Conservation (phyloP, 2,329 filamentous ascomycete species). For the Microdochium nivale region DNA sequence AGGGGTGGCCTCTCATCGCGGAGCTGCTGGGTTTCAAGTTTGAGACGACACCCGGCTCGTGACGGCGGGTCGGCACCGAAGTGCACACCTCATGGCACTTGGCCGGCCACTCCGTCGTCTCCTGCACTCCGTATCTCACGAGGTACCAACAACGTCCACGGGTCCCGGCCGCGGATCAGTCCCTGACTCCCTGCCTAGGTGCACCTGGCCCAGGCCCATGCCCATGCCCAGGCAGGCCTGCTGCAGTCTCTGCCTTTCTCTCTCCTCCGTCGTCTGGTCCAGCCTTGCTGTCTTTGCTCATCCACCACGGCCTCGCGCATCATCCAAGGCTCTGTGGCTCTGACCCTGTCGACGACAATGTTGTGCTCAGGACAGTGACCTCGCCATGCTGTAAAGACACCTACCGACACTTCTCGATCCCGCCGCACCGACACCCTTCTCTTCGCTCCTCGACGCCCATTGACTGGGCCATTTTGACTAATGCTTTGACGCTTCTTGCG, state of each 20-base stretch:
- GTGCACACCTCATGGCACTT: no score
- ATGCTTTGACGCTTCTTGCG: neutral
- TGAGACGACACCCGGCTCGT: neutral
- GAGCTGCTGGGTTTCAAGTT: neutral
- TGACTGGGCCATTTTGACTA: neutral
- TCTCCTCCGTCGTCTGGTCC: neutral
- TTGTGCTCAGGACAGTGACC: neutral
- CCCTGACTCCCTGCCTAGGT: no score
- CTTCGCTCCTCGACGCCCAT: neutral
- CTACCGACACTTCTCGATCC: neutral
- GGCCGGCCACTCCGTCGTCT: no score
- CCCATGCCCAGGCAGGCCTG: neutral
- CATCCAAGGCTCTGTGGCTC: neutral
- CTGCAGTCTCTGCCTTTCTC: neutral
- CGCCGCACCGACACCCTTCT: neutral
- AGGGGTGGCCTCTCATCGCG: neutral
- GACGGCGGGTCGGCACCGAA: neutral
- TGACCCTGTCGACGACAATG: neutral
- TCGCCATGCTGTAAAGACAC: neutral
- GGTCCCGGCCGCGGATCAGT: neutral
- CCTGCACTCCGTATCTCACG: no score
- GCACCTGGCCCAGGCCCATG: no score
- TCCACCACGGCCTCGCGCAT: neutral
- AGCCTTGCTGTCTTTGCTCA: neutral
- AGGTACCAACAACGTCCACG: no score